Conservation (phyloP, 2,329 filamentous ascomycete genomes). For the Phyllosticta capitalensis region DNA sequence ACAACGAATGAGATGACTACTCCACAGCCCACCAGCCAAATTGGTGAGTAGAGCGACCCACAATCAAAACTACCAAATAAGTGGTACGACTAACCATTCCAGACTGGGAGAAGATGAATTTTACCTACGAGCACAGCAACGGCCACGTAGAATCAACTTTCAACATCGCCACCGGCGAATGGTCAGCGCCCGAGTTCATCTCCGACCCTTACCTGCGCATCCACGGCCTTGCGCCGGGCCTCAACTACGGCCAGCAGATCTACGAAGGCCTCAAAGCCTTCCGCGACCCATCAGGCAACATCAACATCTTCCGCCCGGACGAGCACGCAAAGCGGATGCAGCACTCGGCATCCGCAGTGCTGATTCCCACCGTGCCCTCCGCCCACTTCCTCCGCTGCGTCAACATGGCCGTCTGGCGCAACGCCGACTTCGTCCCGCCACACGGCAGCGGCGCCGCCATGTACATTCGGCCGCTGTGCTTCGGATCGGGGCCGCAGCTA, state of each 20-base stretch:
- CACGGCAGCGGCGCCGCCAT: constrained; percentile 21
- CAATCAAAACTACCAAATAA: not conserved
- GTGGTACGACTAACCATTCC: not conserved
- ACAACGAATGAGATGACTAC: not conserved
- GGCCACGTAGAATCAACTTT: constrained; percentile 16
- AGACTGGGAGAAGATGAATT: not conserved
- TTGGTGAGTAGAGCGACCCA: not conserved
- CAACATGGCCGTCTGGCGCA: constrained; percentile 18
- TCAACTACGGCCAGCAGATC: constrained; percentile 18
- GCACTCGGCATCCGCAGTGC: constrained; percentile 19
- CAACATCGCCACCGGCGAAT: constrained; percentile 11
- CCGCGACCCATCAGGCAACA: constrained; percentile 16
- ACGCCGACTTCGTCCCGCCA: constrained; percentile 21
- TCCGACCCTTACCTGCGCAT: constrained; percentile 14
- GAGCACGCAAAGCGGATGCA: constrained; percentile 23
- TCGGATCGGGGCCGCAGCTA: constrained; percentile 21
- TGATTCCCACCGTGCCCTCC: constrained; percentile 23
- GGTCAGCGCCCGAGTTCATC: constrained; percentile 15
- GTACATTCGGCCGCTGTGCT: constrained; percentile 28
- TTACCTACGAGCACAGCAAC: constrained; percentile 28
- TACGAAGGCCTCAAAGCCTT: constrained; percentile 19
- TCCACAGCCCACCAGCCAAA: not conserved
- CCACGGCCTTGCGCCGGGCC: constrained; percentile 16
- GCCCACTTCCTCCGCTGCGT: constrained; percentile 21
- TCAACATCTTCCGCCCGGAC: constrained; percentile 24